Evolutionary conservation across 345 rosid species (phyloP), one percentile per base, ranked within the genome.

Genomic region (Melastoma malabathricum): DNA sequence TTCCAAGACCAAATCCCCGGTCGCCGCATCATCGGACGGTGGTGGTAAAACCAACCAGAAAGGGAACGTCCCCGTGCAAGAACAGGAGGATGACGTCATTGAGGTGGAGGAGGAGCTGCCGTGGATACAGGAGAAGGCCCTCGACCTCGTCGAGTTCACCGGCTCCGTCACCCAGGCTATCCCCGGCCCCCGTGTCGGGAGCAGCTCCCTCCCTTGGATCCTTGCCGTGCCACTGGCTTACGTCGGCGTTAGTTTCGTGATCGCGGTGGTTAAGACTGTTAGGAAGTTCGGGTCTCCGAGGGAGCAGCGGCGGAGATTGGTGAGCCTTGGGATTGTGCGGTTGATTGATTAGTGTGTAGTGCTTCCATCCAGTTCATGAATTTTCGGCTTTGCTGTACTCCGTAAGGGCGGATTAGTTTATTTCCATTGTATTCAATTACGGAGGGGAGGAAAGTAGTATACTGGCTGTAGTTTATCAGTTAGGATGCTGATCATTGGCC

Each of bases 121-220:
- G 0, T 92, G 96, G 95, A 77, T 92, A 74, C 95, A 87, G 48
- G 95, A 84, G 72, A 92, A 92, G 70, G 95, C 95, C 0, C 64
- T 84, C 64, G 94, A 84, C 77, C 50, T 92, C 49, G 97, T 84
- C 48, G 84, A 92, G 76, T 83, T 84, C 72, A 92, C 95, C 17
- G 94, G 98, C 17, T 75, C 98, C 0, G 88, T 87, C 45, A 72
- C 93, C 54, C 90, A 87, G 61, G 93, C 98, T 43, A 68, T 92
- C 62, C 98, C 97, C 4, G 98, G 98, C 3, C 98, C 98, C 10
- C 70, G 97, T 52, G 90, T 92, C 23, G 95, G 98, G 51, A 72
- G 62, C 41, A 84, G 95, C 73, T 80, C 86, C 54, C 59, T 92
- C 59, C 98, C 98, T 18, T 87, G 95, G 97, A 76, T 92, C 53